Percentiles rank a stretch among this genome's conserved stretches.
Evolutionary conservation across 148 eudicot species (phyloP).

Genomic region (Cornus suecica): DNA sequence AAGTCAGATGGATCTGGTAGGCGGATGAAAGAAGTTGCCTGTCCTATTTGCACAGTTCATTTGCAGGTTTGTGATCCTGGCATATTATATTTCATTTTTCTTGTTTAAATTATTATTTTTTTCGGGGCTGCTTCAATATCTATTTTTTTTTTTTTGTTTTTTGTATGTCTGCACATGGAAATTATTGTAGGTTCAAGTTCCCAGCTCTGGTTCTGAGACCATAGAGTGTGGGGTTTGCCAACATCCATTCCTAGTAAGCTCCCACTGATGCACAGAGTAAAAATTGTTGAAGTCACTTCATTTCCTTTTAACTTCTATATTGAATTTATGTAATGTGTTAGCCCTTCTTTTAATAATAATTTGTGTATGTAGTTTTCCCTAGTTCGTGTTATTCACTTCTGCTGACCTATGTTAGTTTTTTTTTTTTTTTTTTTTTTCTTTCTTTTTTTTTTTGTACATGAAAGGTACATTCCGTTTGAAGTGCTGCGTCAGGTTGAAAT

Average conservation of each 20-base stretch:
- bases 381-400: background rate
- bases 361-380: background rate
- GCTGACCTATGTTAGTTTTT: background rate
- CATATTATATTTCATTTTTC: background rate
- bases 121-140: background rate
- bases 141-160: background rate
- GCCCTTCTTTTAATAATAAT: background rate
- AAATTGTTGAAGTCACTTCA: background rate
- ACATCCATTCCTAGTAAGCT: conserved; percentile 85
- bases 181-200: conserved; percentile 77
- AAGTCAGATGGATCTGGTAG: conserved; percentile 54
- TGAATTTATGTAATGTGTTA: background rate
- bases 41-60: conserved; percentile 96
- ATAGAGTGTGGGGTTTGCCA: conserved; percentile 98
- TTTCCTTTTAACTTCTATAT: background rate
- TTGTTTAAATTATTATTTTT: background rate
- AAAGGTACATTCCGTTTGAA: background rate
- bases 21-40: conserved; percentile 96
- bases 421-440: background rate
- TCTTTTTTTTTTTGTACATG: background rate
- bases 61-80: conserved; percentile 62
- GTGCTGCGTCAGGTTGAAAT: no score
- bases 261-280: conserved; percentile 32
- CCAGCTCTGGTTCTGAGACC: conserved; percentile 88
- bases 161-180: background rate